phyloP scores from a whole-genome alignment of 2,329 filamentous ascomycete genomes.

The Diaporthe australafricana region DNA sequence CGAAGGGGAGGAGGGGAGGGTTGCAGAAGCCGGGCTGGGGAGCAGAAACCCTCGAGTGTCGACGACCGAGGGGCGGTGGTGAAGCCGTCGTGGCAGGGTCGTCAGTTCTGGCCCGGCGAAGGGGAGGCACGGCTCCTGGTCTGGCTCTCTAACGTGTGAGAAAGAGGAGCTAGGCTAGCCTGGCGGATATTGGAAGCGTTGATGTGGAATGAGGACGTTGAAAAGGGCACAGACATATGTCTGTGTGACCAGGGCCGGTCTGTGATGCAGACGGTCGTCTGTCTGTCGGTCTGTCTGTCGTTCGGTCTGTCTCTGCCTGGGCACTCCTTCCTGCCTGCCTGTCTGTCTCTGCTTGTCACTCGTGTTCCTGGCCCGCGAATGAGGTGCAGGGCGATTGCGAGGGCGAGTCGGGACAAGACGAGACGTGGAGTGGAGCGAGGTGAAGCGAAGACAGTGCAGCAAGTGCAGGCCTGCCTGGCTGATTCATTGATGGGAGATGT shows the following conservation, averaged over 20 bases:
- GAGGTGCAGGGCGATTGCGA: not conserved
- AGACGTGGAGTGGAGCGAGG: slow-evolving; percentile 27
- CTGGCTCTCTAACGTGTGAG: not conserved
- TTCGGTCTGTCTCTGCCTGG: slow-evolving; percentile 12
- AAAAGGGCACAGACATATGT: slow-evolving; percentile 31
- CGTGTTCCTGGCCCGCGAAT: slow-evolving; percentile 2
- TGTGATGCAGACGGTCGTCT: slow-evolving; percentile 5
- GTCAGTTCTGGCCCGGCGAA: not conserved
- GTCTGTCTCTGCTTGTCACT: too few species aligned
- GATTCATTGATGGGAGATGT: slow-evolving; percentile 19
- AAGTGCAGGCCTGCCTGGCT: slow-evolving; percentile 21
- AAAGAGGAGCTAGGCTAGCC: slow-evolving; percentile 15
- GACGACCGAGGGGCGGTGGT: not conserved
- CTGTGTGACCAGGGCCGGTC: slow-evolving; percentile 26
- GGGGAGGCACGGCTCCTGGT: slow-evolving; percentile 15
- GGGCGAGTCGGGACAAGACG: slow-evolving; percentile 4
- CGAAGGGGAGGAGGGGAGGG: slow-evolving; percentile 1
- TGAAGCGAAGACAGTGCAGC: not conserved
- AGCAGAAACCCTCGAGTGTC: not conserved
- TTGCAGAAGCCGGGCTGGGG: slow-evolving; percentile 5
- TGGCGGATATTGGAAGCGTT: slow-evolving; percentile 18
- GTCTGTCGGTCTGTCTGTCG: too few species aligned
- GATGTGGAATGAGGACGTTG: slow-evolving; percentile 20
- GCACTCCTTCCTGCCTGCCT: slow-evolving; percentile 18
- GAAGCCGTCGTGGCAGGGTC: slow-evolving; percentile 18